Evolutionary conservation across 495 filamentous ascomycete species (phyloP), one percentile per base, ranked within the genome.

Genomic region (Elasticomyces elasticus): DNA sequence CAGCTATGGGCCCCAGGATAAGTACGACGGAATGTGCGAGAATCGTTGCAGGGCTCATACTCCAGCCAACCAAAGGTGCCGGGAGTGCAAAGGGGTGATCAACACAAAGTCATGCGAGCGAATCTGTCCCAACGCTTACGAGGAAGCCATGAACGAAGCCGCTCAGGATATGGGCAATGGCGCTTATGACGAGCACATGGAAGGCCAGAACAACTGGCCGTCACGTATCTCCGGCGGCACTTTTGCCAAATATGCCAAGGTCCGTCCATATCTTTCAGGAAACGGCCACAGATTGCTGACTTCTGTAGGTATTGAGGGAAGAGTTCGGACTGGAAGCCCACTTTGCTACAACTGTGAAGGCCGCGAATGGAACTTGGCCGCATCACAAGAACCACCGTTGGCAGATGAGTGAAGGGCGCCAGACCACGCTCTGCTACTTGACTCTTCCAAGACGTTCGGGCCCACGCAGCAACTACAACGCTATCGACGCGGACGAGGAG

Each of bases 391-490:
- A 47, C 26, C 10, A 37, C 37, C 30, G 19, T 24, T 31, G 47
- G 47, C 10, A 33, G 11, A n/a, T 5, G 5, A 12, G 10, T 10
- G 49, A 52, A 19, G 35, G 12, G 7, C 25, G 5, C 2, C 11
- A 38, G 38, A 53, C 51, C 23, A 53, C 51, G 24, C 38, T 53
- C 5, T 53, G 51, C 40, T 53, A 53, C 40, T 22, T 53, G 37
- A 45, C 40, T 9, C 51, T 53, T 15, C 51, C 40, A 3, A 30
- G 45, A 12, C 3, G 6, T 2, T 6, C 20, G 15, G 30, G 6
- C 11, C 19, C 15, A 6, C 5, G 7, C 22, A 22, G 5, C 9
- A 2, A 7, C 5, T 53, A 10, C 40, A 15, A 15, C 2, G 43
- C 52, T 19, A 44, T 33, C 30, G 24, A 51, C 13, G 22, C 40